Evolutionary conservation across 305 asterid species (phyloP).

Genomic region (Fraxinus paxiana): DNA sequence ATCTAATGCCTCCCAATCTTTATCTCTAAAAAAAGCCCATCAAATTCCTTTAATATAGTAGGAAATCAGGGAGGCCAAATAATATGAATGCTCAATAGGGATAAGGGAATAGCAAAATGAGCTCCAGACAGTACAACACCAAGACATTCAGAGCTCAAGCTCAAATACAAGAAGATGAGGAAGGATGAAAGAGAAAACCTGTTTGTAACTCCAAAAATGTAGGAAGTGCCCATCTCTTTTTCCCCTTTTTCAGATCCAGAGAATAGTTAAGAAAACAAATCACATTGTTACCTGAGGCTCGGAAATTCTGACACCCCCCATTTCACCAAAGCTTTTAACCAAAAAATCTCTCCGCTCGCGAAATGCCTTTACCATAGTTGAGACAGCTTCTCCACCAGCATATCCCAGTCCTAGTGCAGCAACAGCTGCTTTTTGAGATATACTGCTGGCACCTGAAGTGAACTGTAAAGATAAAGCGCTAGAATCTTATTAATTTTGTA

Average conservation of each 20-base stretch:
- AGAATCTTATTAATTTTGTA: not conserved
- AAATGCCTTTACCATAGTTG: slow-evolving; percentile 77
- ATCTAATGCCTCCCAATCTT: not conserved
- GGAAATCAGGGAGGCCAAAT: not conserved
- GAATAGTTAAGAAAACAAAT: not conserved
- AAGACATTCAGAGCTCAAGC: not conserved
- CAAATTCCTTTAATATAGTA: not conserved
- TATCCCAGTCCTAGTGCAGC: slow-evolving; percentile 84
- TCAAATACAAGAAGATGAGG: not conserved
- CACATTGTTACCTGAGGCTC: slow-evolving; percentile 64
- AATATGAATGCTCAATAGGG: not conserved
- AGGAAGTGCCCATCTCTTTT: not conserved
- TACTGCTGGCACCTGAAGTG: slow-evolving; percentile 92
- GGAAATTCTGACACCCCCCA: slow-evolving; percentile 66
- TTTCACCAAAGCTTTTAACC: slow-evolving; percentile 65
- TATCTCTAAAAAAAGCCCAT: not conserved
- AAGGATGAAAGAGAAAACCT: not conserved
- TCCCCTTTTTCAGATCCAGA: not conserved
- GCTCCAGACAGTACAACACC: not conserved
- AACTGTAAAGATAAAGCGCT: slow-evolving; percentile 35
- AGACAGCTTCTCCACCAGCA: slow-evolving; percentile 84
- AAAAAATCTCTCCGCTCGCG: slow-evolving; percentile 75
- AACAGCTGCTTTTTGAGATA: slow-evolving; percentile 79
- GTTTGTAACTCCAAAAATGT: not conserved
- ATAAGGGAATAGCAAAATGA: not conserved